phyloP scores from a whole-genome alignment of 352 stramenopile species.

The Saprolegnia parasitica region DNA sequence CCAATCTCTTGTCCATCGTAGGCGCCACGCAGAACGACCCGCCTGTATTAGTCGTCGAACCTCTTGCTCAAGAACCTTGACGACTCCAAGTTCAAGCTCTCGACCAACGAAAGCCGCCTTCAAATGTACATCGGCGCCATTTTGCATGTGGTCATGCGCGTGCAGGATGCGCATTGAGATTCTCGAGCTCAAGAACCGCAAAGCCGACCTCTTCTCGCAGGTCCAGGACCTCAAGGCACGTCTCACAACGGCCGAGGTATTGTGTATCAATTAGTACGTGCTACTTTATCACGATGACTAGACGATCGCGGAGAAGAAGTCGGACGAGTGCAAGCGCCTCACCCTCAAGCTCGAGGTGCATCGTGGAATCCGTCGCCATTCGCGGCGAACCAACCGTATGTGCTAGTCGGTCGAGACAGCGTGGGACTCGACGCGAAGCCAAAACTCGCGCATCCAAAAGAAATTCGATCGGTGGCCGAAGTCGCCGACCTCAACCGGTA shows the following conservation, averaged over 20 bases:
- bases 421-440: conserved; percentile 67
- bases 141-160: background rate
- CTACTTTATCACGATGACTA: conserved; percentile 2
- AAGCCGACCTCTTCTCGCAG: conserved; percentile 55
- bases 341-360: conserved; percentile 49
- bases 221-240: conserved; percentile 70
- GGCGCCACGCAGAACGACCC: background rate
- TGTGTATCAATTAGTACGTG: too few species aligned
- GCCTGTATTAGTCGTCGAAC: conserved; percentile 19
- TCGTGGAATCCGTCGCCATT: background rate
- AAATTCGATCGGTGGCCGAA: conserved; percentile 37
- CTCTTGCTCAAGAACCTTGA: conserved; percentile 27
- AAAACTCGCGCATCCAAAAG: conserved; percentile 84
- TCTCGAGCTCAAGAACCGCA: conserved; percentile 30
- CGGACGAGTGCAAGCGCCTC: conserved; percentile 69
- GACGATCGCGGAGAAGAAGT: conserved; percentile 32
- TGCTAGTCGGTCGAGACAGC: conserved; percentile 64
- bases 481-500: conserved; percentile 27
- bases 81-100: conserved; percentile 26
- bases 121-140: conserved; percentile 13
- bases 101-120: conserved; percentile 20
- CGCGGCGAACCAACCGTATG: background rate
- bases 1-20: background rate
- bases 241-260: conserved; percentile 37
- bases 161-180: conserved; percentile 29